Evolutionary conservation across 108 stramenopile genomes (phyloP).

Genomic region (Stephanodiscus triporus): DNA sequence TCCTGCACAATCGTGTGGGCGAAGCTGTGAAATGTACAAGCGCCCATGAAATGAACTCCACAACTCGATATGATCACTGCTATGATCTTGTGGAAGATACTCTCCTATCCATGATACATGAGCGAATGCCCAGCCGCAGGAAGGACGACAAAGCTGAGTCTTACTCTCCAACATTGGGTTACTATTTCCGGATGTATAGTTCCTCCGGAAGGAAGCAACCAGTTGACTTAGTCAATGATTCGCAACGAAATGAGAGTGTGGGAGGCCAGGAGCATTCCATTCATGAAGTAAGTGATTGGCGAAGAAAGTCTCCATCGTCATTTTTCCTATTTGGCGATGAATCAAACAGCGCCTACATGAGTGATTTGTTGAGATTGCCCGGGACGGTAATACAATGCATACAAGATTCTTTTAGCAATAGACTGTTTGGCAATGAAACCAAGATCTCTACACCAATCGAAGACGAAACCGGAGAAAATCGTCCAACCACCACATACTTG

Average conservation of each 20-base stretch:
- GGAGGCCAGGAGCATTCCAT: background rate
- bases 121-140: slow-evolving; percentile 24
- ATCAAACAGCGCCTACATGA: background rate
- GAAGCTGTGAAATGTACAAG: slow-evolving; percentile 4
- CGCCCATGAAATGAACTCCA: slow-evolving; percentile 19
- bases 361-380: background rate
- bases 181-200: slow-evolving; percentile 40
- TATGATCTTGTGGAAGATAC: slow-evolving; percentile 87
- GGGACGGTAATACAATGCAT: slow-evolving; percentile 1
- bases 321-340: slow-evolving; percentile 39
- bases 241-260: slow-evolving; percentile 7
- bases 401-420: slow-evolving; percentile 11
- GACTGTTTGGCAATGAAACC: slow-evolving; percentile 25
- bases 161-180: slow-evolving; percentile 44
- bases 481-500: slow-evolving; percentile 29
- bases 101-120: slow-evolving; percentile 60
- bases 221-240: background rate
- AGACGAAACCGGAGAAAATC: background rate
- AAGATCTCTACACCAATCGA: background rate
- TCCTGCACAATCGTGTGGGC: background rate
- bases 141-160: slow-evolving; percentile 19
- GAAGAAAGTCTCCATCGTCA: slow-evolving; percentile 35
- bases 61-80: slow-evolving; percentile 51
- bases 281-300: slow-evolving; percentile 30
- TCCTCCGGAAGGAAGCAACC: slow-evolving; percentile 8